Evolutionary conservation across 2,329 filamentous ascomycete species (phyloP).

Genomic region (Hypoxylon sp.): DNA sequence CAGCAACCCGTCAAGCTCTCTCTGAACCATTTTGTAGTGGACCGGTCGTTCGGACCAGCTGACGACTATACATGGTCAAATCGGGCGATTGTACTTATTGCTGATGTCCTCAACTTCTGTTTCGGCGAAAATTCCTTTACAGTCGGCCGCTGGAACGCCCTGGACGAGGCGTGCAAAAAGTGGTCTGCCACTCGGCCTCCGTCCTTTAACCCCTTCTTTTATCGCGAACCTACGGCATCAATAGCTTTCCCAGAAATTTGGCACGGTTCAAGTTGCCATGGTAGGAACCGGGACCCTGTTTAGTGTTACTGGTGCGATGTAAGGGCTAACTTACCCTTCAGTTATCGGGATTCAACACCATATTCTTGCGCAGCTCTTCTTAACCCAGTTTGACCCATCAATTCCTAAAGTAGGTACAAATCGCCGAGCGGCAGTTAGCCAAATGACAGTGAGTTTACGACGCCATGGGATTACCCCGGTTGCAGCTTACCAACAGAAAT

Average conservation of each 20-base stretch:
- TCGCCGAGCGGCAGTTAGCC: constrained; percentile 54
- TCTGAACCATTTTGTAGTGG: constrained; percentile 64
- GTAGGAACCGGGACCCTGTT: constrained; percentile 50
- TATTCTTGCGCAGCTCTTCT: constrained; percentile 68
- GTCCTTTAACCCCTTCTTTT: constrained; percentile 69
- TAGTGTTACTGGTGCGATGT: not conserved
- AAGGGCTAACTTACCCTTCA: constrained; percentile 44
- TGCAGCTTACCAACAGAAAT: constrained; percentile 30
- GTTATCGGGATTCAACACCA: constrained; percentile 72
- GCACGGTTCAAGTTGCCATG: constrained; percentile 68
- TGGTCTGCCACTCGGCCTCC: constrained; percentile 63
- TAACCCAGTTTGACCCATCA: constrained; percentile 68
- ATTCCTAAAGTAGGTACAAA: constrained; percentile 63
- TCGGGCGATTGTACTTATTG: constrained; percentile 71
- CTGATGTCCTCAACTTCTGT: constrained; percentile 74
- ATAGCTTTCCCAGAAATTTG: constrained; percentile 69
- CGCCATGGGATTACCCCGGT: not conserved
- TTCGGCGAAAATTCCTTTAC: constrained; percentile 61
- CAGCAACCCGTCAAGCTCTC: constrained; percentile 63
- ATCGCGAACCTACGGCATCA: constrained; percentile 54
- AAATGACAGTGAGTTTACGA: constrained; percentile 57
- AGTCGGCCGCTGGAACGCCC: constrained; percentile 57
- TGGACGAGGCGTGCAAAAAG: constrained; percentile 60
- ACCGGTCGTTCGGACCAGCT: constrained; percentile 62
- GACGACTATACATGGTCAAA: constrained; percentile 71